Evolutionary conservation across 2,329 filamentous ascomycete species (phyloP).

Genomic region (Paraphoma sp.): DNA sequence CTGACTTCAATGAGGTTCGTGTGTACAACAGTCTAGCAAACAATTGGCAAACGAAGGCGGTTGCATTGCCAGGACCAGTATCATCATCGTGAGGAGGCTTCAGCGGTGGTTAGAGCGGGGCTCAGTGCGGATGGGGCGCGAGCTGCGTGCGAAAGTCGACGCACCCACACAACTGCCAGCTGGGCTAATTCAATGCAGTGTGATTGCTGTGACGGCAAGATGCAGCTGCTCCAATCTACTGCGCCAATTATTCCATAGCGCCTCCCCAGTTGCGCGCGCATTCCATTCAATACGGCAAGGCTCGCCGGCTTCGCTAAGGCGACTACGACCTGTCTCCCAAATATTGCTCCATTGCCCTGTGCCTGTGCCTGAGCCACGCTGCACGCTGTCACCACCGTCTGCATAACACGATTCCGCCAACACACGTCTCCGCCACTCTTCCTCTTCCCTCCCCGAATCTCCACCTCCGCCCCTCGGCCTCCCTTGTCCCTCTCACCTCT

Average conservation of each 20-base stretch:
- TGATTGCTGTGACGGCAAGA: conserved; percentile 14
- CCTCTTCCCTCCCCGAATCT: conserved; percentile 25
- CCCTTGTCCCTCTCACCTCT: conserved; percentile 21
- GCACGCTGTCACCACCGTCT: conserved; percentile 24
- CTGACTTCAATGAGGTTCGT: too few relatives aligned
- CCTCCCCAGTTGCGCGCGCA: conserved; percentile 13
- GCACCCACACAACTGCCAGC: neutral
- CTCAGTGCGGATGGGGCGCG: conserved; percentile 1
- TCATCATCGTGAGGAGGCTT: too few relatives aligned
- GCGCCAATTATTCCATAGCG: conserved; percentile 12
- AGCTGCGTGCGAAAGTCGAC: neutral
- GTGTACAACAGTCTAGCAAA: too few relatives aligned
- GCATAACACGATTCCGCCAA: conserved; percentile 24
- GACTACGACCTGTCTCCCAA: conserved; percentile 31
- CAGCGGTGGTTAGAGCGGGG: neutral
- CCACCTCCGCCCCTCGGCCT: conserved; percentile 18
- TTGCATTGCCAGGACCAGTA: too few relatives aligned
- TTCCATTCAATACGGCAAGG: conserved; percentile 35
- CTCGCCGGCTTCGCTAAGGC: conserved; percentile 40
- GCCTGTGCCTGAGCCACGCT: conserved; percentile 11
- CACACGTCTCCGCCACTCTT: conserved; percentile 15
- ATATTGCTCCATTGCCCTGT: conserved; percentile 20
- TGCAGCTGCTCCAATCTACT: conserved; percentile 14
- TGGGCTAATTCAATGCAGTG: conserved; percentile 12
- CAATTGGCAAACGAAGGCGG: too few relatives aligned